A percentile compares a stretch with the other conserved stretches of the same genome.
Evolutionary conservation across 768 basidiomycete species (phyloP).

Genomic region (Termitomyces sp.): DNA sequence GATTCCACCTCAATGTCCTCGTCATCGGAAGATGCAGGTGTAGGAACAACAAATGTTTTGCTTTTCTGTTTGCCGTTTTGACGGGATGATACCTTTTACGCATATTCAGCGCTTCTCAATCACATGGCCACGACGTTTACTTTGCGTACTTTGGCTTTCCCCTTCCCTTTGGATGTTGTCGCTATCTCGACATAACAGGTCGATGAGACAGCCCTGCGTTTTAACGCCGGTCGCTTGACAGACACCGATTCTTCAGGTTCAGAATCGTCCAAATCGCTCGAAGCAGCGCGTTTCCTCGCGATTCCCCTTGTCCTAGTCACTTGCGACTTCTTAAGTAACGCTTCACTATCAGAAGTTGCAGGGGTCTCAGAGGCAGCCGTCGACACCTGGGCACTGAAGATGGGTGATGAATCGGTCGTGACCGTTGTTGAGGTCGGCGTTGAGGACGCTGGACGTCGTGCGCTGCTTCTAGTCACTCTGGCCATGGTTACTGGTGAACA

Average conservation of each 20-base stretch:
- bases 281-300: conserved; percentile 24
- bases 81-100: conserved; percentile 13
- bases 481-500: conserved; percentile 24
- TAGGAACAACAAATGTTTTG: conserved; percentile 31
- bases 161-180: conserved; percentile 18
- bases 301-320: conserved; percentile 12
- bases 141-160: conserved; percentile 22
- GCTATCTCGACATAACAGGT: conserved; percentile 34
- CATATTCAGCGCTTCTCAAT: background rate
- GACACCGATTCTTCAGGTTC: conserved; percentile 20
- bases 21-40: conserved; percentile 24
- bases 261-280: conserved; percentile 20
- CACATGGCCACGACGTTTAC: background rate
- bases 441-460: conserved; percentile 25
- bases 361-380: conserved; percentile 46
- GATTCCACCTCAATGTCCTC: conserved; percentile 28
- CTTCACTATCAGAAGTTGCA: conserved; percentile 44
- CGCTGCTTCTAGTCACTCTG: conserved; percentile 32
- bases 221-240: conserved; percentile 26
- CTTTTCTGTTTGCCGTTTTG: conserved; percentile 23
- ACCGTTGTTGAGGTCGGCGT: conserved; percentile 39
- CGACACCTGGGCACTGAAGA: conserved; percentile 47
- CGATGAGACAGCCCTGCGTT: conserved; percentile 31
- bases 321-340: conserved; percentile 19
- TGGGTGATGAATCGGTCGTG: conserved; percentile 45